A percentile compares a stretch with the other conserved stretches of the same genome.
Conservation (phyloP, 129 eudicot genomes). For the Erigeron canadensis region DNA sequence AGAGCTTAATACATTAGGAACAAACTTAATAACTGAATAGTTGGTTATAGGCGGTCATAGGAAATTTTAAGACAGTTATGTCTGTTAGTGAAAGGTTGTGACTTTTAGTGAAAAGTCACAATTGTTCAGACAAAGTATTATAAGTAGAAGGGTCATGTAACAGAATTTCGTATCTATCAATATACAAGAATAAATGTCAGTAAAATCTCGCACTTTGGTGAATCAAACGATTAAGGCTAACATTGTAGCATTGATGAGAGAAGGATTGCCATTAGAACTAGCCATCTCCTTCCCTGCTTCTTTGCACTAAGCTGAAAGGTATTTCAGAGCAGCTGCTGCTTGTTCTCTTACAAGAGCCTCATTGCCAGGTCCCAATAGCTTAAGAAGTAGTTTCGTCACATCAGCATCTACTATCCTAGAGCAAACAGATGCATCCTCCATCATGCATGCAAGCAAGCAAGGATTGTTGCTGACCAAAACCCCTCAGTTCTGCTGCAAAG, state of each 20-base stretch:
- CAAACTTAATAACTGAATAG: too few species aligned
- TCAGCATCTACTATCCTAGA: conserved; percentile 64
- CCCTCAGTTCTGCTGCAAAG: conserved; percentile 91
- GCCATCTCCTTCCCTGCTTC: conserved; percentile 90
- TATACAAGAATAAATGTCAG: too few species aligned
- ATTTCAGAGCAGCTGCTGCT: conserved; percentile 88
- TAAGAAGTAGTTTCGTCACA: conserved; percentile 79
- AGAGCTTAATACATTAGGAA: too few species aligned
- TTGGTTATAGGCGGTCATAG: too few species aligned
- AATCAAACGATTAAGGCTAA: too few species aligned
- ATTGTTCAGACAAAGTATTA: too few species aligned
- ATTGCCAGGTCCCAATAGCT: conserved; percentile 86
- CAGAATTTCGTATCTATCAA: too few species aligned
- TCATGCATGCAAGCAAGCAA: conserved; percentile 88
- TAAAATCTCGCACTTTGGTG: too few species aligned
- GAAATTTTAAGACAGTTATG: too few species aligned
- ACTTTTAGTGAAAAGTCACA: too few species aligned
- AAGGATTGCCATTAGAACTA: conserved; percentile 81
- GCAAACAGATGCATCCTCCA: conserved; percentile 94
- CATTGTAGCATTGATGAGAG: conserved; percentile 91
- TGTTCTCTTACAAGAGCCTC: conserved; percentile 94
- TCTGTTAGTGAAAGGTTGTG: too few species aligned
- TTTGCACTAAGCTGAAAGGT: conserved; percentile 94
- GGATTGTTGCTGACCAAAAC: conserved; percentile 88
- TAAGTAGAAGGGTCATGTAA: too few species aligned